Evolutionary conservation across 1,284 basidiomycete species (phyloP), one percentile per base, ranked within the genome.

Genomic region (Moesziomyces parantarcticus): DNA sequence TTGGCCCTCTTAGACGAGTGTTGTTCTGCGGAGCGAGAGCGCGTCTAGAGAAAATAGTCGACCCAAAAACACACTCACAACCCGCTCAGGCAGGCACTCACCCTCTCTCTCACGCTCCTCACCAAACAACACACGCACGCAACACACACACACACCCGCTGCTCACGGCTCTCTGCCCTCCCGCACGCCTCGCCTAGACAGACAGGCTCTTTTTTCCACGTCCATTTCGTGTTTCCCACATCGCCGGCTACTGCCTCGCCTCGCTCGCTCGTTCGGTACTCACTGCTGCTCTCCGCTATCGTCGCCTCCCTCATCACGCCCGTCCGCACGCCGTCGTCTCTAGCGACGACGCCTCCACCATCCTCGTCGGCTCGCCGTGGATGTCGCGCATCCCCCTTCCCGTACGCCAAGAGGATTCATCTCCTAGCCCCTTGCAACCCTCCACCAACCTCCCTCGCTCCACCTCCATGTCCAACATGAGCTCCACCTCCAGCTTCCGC

Each of bases 361-460:
- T 45, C 22, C 23, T 20, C 23, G 14, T 51, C 49, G 56, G 49
- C 49, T 62, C 43, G 59, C 51, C 56, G 58, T 63, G 71, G 43
- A 74, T 74, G 71, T 74, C 71, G 58, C 71, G 71, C 50, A 74
- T 74, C 55, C 71, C 71, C 25, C 58, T 74, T 34, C 61, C 70
- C 57, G 57, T 59, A 18, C 71, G 71, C 44, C 58, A 58, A 44
- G 66, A 69, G 61, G 61, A 64, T 23, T 36, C 43, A 14, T 58
- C 58, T 43, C 55, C 61, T 21, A 68, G 48, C 39, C 65, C 70
- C 32, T 43, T 69, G 16, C 71, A 64, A 50, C 18, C 55, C 5
- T 74, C 71, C 5, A 68, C 61, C 49, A 74, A 74, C 48, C 36
- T 74, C n/a, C 60, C 70, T 40, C 59, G 70, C 22, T 64, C 71